Percentiles rank a stretch among this genome's conserved stretches.
Conservation (phyloP, 139 green algal genomes). For the Micractinium conductrix region DNA sequence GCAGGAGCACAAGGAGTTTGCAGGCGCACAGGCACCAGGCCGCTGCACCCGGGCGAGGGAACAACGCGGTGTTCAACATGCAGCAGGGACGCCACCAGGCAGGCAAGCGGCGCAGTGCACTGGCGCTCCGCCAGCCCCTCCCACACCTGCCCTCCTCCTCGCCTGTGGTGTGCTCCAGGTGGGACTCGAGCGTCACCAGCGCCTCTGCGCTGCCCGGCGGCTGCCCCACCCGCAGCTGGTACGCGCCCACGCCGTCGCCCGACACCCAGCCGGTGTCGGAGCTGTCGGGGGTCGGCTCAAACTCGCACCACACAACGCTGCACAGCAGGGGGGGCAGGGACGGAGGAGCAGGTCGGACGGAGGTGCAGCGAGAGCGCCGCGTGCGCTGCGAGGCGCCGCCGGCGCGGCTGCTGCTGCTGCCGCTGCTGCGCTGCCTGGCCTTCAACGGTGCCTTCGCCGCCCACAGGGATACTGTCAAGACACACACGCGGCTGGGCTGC, state of each 20-base stretch:
- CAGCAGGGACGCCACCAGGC: not conserved
- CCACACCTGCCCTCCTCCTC: not conserved
- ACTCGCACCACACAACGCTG: conserved; percentile 27
- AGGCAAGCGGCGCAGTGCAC: too few relatives aligned
- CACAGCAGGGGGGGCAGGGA: not conserved
- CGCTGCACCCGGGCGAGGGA: too few relatives aligned
- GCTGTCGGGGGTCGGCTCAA: conserved; percentile 48
- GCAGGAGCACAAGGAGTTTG: too few relatives aligned
- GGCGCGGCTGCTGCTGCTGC: too few relatives aligned
- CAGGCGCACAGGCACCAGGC: too few relatives aligned
- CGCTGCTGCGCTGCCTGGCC: too few relatives aligned
- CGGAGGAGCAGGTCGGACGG: not conserved
- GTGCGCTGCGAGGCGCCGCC: too few relatives aligned
- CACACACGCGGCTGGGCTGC: too few relatives aligned
- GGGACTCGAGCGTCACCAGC: conserved; percentile 42
- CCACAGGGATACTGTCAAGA: too few relatives aligned
- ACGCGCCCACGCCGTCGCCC: conserved; percentile 40
- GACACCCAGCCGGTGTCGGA: conserved; percentile 50
- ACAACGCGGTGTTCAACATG: not conserved
- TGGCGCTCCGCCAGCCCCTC: too few relatives aligned
- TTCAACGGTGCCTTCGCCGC: too few relatives aligned
- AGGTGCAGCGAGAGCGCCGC: too few relatives aligned
- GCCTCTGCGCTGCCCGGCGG: conserved; percentile 46
- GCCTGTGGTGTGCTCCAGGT: conserved; percentile 3
- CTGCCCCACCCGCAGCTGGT: conserved; percentile 59